phyloP scores from a whole-genome alignment of 73 alveolate genomes.

The Symbiodinium natans region DNA sequence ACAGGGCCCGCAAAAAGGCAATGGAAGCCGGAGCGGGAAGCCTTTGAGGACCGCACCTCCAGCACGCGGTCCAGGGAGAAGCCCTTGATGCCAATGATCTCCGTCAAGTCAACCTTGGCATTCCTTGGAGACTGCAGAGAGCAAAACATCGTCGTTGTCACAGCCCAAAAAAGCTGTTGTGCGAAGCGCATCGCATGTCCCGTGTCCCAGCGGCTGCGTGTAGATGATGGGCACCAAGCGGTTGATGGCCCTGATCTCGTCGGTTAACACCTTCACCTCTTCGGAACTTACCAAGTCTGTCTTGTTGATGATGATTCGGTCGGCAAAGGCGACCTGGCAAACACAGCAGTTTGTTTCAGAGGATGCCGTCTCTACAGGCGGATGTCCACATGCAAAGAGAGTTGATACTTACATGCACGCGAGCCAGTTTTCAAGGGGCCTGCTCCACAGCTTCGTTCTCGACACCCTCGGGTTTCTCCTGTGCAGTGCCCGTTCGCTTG shows the following conservation, averaged over 20 bases:
- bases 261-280: constrained; percentile 24
- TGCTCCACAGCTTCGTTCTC: constrained; percentile 95
- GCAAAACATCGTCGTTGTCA: neutral
- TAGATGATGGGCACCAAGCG: constrained; percentile 63
- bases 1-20: too few species aligned
- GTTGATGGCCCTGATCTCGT: constrained; percentile 70
- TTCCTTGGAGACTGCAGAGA: constrained; percentile 22
- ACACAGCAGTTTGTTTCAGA: neutral
- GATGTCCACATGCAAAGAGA: neutral
- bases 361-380: too few species aligned
- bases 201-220: constrained; percentile 26
- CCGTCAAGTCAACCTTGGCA: constrained; percentile 37
- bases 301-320: constrained; percentile 94
- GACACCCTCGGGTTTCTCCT: constrained; percentile 94
- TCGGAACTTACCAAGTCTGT: constrained; percentile 48
- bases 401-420: neutral
- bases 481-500: too few species aligned
- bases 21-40: too few species aligned
- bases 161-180: too few species aligned
- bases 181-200: too few species aligned
- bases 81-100: constrained; percentile 71
- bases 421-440: neutral
- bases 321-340: constrained; percentile 90
- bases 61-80: constrained; percentile 89
- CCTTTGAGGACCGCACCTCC: neutral